These are phyloP conservation scores for Auricularia sp. DNA, from an alignment of 768 basidiomycete genomes.

Conservation along the genomic window DNA sequence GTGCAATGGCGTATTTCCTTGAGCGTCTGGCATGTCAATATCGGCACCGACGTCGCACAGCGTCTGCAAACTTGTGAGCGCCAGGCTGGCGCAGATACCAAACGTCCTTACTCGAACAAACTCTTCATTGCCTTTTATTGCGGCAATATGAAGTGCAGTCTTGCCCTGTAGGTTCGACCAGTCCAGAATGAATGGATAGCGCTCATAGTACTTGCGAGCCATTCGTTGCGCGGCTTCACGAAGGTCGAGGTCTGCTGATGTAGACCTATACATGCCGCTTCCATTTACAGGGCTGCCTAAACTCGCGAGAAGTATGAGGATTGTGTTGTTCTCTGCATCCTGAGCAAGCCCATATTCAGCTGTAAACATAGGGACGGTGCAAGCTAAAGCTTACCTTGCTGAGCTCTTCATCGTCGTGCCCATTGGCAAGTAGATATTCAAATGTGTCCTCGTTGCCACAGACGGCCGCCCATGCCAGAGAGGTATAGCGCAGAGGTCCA, in stretches of 20 bases:
- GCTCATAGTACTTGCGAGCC: slow-evolving; percentile 79
- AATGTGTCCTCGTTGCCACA: slow-evolving; percentile 88
- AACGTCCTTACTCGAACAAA: slow-evolving; percentile 58
- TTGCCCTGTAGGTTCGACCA: slow-evolving; percentile 89
- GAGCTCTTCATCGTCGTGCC: slow-evolving; percentile 89
- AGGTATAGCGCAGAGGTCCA: slow-evolving; percentile 65
- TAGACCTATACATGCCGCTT: slow-evolving; percentile 35
- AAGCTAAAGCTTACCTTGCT: slow-evolving; percentile 53
- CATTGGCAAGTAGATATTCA: slow-evolving; percentile 74
- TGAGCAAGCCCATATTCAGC: slow-evolving; percentile 20
- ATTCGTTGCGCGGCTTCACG: slow-evolving; percentile 72
- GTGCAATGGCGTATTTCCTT: slow-evolving; percentile 88
- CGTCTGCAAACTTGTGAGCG: slow-evolving; percentile 44
- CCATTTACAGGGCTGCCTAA: slow-evolving; percentile 31
- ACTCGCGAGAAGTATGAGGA: slow-evolving; percentile 88
- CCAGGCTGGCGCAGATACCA: background rate
- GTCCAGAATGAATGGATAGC: slow-evolving; percentile 78
- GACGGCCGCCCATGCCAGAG: slow-evolving; percentile 84
- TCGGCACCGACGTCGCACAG: slow-evolving; percentile 87
- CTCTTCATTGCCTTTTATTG: slow-evolving; percentile 82
- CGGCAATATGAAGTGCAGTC: slow-evolving; percentile 82
- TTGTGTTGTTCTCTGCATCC: slow-evolving; percentile 90
- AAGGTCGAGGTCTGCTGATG: slow-evolving; percentile 46
- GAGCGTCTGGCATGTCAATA: slow-evolving; percentile 78
- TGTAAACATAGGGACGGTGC: background rate